Evolutionary conservation across 192 early-diverging fungal species (phyloP), one percentile per base, ranked within the genome.

Genomic region (Coemansia brasiliensis): DNA sequence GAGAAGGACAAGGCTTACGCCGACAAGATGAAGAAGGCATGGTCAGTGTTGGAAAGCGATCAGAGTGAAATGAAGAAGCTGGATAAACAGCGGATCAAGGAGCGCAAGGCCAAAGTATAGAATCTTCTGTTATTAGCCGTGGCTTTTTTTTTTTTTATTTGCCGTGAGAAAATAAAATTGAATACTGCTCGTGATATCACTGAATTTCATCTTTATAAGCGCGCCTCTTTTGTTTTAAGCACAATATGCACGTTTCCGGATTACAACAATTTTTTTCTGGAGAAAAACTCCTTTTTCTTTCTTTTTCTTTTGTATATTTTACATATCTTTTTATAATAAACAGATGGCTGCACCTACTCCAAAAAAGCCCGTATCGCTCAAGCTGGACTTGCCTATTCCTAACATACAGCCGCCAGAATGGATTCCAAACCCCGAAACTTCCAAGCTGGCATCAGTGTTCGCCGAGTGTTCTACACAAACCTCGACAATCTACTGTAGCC

Each of bases 21-120:
- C 54, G 84, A 88, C 57, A 94, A 89, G 85, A 93, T 99, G 84
- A 90, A 92, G 74, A 82, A 83, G 54, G 89, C 94, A 49, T 89
- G 92, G 88, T 88, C 89, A 0, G 83, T 85, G 22, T 62, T 98
- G 62, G 94, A 91, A 48, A 82, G 80, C 55, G 89, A 97, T 67
- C 92, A 95, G 65, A 83, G 82, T 16, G 88, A 92, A 61, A 74
- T 88, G 72, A 92, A 90, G 39, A 82, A 83, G 37, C 57, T 87
- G 54, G 82, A 89, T 37, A 72, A 39, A 37, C 43, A 61, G 39
- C 61, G 81, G 13, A 83, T 83, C 53, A 85, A 85, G 57, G 74
- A 85, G 40, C 72, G 78, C 22, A 79, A 79, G 50, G 59, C 40
- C 38, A 73, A 79, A 58, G 18, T 78, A 9, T 53, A 39, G 15